Conservation (phyloP, 2,329 filamentous ascomycete genomes). For the Botrytis medusae region DNA sequence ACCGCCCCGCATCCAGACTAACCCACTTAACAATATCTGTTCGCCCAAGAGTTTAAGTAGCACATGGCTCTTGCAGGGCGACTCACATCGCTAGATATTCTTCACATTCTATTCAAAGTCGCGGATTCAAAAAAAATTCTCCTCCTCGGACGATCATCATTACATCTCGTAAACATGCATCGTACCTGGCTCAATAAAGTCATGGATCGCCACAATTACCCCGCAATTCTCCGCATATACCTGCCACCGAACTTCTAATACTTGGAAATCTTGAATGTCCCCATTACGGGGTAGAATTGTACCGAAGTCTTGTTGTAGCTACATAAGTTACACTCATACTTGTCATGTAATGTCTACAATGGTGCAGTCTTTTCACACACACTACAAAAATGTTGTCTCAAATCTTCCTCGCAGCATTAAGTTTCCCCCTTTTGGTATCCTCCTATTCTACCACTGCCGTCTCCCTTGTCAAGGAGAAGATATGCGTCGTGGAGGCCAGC, state of each 20-base stretch:
- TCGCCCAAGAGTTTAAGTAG: background rate
- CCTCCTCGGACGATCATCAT: background rate
- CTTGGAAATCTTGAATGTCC: background rate
- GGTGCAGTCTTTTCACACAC: background rate
- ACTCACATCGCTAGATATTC: background rate
- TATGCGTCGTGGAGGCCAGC: slow-evolving; percentile 26
- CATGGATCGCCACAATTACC: background rate
- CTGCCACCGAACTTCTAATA: background rate
- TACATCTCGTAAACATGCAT: background rate
- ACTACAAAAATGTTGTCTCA: slow-evolving; percentile 4
- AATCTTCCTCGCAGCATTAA: slow-evolving; percentile 9
- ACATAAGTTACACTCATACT: background rate
- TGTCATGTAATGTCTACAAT: background rate
- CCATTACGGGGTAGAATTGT: background rate
- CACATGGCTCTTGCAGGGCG: too few relatives aligned
- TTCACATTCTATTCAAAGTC: background rate
- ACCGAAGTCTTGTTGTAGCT: background rate
- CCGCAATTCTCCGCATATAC: slow-evolving; percentile 11
- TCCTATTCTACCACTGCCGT: background rate
- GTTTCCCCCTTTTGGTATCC: background rate
- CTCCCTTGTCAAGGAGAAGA: background rate
- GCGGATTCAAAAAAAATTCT: background rate
- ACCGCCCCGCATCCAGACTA: background rate
- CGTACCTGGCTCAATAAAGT: background rate
- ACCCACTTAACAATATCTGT: background rate